phyloP scores from a whole-genome alignment of 257 asterid genomes.

The Salvia splendens region DNA sequence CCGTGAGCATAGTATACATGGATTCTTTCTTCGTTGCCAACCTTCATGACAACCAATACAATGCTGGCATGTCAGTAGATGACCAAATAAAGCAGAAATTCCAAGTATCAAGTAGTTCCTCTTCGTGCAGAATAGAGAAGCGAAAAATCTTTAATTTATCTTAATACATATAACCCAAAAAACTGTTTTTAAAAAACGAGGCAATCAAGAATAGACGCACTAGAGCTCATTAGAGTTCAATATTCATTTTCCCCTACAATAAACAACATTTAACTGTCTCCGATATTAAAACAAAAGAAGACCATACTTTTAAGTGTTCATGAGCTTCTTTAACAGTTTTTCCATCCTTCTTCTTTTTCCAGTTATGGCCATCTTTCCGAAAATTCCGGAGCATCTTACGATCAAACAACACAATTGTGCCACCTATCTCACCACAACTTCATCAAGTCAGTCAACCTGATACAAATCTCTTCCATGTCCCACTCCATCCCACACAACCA shows the following conservation, averaged over 20 bases:
- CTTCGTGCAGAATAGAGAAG: conserved; percentile 11
- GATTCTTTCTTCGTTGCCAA: conserved; percentile 91
- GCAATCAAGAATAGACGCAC: not conserved
- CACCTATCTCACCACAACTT: conserved; percentile 56
- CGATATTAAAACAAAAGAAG: conserved; percentile 24
- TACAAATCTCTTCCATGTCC: conserved; percentile 17
- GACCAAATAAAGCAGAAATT: conserved; percentile 22
- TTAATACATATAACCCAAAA: conserved; percentile 11
- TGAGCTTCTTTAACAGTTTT: conserved; percentile 99
- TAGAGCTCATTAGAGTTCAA: not conserved
- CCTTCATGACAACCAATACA: conserved; percentile 51
- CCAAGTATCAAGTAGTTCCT: conserved; percentile 10
- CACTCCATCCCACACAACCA: conserved; percentile 21
- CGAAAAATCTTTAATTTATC: not conserved
- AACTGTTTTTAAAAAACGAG: not conserved
- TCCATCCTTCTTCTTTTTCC: conserved; percentile 98
- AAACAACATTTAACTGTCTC: conserved; percentile 5
- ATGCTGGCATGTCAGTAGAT: conserved; percentile 31
- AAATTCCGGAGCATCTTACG: conserved; percentile 97
- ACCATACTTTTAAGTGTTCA: conserved; percentile 86
- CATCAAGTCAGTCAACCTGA: conserved; percentile 31
- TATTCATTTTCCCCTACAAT: conserved; percentile 5
- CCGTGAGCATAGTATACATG: conserved; percentile 99
- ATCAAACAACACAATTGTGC: conserved; percentile 83
- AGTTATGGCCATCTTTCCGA: conserved; percentile 92